Base-by-base conservation (phyloP, 2,329 filamentous ascomycete species). In the Fusarium graminum region DNA sequence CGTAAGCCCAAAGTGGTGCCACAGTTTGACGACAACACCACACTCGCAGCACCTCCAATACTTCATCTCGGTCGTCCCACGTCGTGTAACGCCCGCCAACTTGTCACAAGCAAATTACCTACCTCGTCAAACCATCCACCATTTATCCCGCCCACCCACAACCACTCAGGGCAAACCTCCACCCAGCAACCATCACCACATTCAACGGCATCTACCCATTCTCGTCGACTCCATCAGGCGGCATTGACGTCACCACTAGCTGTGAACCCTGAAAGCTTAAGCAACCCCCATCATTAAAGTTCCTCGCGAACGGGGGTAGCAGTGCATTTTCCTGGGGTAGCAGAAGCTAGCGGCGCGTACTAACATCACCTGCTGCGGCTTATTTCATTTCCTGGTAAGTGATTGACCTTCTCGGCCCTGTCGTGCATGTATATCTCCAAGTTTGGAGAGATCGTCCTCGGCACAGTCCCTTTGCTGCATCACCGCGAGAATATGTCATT, bases 241-340 rank as follows among this genome's bases (percentile, higher is more conserved):
- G 70, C 70, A 69, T 72, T 72, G 70, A 72, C 70, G 70, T 72
- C 70, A 72, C 62, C 40, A 53, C 30, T 41, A 38, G 49, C 52
- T 41, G 50, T 54, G 52, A 36, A 16, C 65, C 50, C 50, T 46
- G 44, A 49, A 46, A 42, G 43, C 55, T 62, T 39, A 67, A 45
- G 32, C 44, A 45, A 45, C 9, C 22, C 22, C 22, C 59, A 41
- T 25, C 42, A 42, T 45, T 52, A 38, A 62, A 63, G 56, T 51
- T 54, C 55, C 59, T 54, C 57, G 49, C 52, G 45, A 46, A 60
- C 59, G 57, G 56, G 55, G 59, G 54, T 54, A 47, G 63, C 46
- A 36, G 28, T 40, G 43, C 36, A 53, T 59, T 58, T 22, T 53
- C 40, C 62, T 41, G 52, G 66, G 53, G 58, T 67, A 64, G 43